A percentile compares a stretch with the other conserved stretches of the same genome.
Conservation (phyloP, 1,284 basidiomycete species). For the Grifola frondosa region DNA sequence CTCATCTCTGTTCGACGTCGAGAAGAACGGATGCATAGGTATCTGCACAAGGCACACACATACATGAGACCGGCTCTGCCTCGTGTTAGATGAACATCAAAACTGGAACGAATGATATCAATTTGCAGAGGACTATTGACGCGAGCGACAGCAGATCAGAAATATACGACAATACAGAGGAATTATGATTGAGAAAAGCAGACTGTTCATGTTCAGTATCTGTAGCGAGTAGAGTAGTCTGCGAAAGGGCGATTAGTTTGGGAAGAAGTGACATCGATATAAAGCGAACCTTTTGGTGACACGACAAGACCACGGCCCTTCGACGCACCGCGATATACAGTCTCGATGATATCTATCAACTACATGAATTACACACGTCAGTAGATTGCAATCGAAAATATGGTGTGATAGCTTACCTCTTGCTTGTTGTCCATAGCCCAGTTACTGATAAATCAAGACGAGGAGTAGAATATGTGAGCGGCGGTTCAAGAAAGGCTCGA, state of each 20-base stretch:
- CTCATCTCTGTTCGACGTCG: too few species aligned
- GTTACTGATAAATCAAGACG: slow-evolving; percentile 55
- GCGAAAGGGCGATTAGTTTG: slow-evolving; percentile 10
- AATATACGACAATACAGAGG: too few species aligned
- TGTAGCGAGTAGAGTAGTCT: slow-evolving; percentile 86
- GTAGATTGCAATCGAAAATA: neutral
- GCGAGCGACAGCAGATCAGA: too few species aligned
- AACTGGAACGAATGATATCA: too few species aligned
- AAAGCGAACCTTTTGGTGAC: slow-evolving; percentile 77
- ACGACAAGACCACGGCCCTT: slow-evolving; percentile 98
- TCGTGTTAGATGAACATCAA: too few species aligned
- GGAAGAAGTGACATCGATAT: neutral
- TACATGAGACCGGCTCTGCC: too few species aligned
- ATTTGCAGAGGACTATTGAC: too few species aligned
- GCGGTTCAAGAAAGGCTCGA: neutral
- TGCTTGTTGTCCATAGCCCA: slow-evolving; percentile 98
- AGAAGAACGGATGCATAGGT: too few species aligned
- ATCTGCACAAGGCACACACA: too few species aligned
- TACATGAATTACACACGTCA: slow-evolving; percentile 32
- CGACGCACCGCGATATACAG: slow-evolving; percentile 95
- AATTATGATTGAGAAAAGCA: too few species aligned
- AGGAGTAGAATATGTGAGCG: slow-evolving; percentile 4
- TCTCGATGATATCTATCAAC: slow-evolving; percentile 98
- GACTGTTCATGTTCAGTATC: slow-evolving; percentile 55
- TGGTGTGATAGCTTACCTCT: slow-evolving; percentile 56